Conservation (phyloP, 192 early-diverging fungal species). For the Chytriomyces confervae region DNA sequence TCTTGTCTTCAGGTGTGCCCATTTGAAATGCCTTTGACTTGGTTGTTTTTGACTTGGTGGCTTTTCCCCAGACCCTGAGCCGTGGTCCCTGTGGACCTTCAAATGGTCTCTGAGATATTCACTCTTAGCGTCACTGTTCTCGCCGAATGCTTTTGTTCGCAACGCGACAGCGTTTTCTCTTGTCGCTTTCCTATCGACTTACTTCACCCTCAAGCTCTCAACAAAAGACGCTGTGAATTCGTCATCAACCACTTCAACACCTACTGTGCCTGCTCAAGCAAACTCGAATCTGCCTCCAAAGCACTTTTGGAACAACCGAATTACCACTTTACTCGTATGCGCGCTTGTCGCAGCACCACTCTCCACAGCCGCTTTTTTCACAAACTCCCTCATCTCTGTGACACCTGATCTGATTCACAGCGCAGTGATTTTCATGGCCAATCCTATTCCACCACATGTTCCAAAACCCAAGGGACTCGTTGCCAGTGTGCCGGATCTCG, state of each 20-base stretch:
- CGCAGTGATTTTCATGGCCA: constrained; percentile 17
- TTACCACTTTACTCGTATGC: neutral
- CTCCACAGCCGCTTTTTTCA: constrained; percentile 14
- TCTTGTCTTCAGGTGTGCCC: no score
- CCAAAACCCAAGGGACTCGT: constrained; percentile 9
- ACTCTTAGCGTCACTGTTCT: constrained; percentile 4
- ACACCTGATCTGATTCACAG: constrained; percentile 17
- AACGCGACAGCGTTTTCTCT: neutral
- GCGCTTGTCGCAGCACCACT: constrained; percentile 2
- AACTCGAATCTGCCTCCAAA: neutral
- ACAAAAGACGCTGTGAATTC: neutral
- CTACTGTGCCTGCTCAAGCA: neutral
- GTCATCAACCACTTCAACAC: neutral
- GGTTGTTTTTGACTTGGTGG: no score
- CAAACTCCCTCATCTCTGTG: constrained; percentile 13
- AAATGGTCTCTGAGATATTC: constrained; percentile 20
- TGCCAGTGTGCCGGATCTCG: constrained; percentile 14
- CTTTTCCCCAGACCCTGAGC: neutral
- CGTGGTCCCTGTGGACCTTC: constrained; percentile 12
- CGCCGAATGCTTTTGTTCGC: neutral
- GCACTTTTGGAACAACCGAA: constrained; percentile 1
- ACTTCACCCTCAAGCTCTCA: neutral
- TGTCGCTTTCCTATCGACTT: neutral
- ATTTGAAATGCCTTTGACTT: no score
- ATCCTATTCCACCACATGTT: constrained; percentile 19